These are phyloP conservation scores for Aureobasidium sp. DNA, from an alignment of 2,329 filamentous ascomycete genomes.

Conservation along the genomic window DNA sequence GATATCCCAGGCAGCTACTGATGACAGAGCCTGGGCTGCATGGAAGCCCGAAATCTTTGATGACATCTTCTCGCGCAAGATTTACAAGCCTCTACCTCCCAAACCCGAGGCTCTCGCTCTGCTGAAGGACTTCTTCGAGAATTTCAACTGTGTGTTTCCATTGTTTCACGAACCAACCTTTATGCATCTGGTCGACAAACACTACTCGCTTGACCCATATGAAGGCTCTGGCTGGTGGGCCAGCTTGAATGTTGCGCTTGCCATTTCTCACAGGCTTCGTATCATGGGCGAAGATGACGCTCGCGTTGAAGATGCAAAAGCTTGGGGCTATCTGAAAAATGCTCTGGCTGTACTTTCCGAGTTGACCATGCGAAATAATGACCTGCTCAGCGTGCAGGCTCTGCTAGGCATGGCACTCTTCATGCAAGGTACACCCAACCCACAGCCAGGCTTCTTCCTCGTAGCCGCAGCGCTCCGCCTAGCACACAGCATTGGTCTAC, in stretches of 20 bases:
- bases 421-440: conserved; percentile 92
- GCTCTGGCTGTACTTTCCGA: conserved; percentile 90
- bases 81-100: conserved; percentile 76
- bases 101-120: conserved; percentile 84
- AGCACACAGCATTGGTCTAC: conserved; percentile 88
- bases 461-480: conserved; percentile 85
- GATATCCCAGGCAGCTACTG: conserved; percentile 78
- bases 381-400: conserved; percentile 89
- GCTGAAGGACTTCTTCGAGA: conserved; percentile 91
- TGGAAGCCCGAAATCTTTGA: conserved; percentile 98
- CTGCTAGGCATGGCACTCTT: conserved; percentile 90
- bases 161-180: conserved; percentile 97
- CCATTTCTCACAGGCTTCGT: conserved; percentile 85
- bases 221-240: conserved; percentile 98
- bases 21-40: conserved; percentile 92
- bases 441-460: conserved; percentile 86
- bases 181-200: conserved; percentile 91
- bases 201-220: conserved; percentile 89
- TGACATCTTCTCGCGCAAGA: conserved; percentile 77
- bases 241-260: conserved; percentile 84
- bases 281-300: conserved; percentile 94
- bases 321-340: conserved; percentile 95
- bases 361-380: conserved; percentile 90
- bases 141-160: conserved; percentile 98
- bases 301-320: conserved; percentile 85